phyloP scores from a whole-genome alignment of 306 rosid species.

The Lablab purpureus region DNA sequence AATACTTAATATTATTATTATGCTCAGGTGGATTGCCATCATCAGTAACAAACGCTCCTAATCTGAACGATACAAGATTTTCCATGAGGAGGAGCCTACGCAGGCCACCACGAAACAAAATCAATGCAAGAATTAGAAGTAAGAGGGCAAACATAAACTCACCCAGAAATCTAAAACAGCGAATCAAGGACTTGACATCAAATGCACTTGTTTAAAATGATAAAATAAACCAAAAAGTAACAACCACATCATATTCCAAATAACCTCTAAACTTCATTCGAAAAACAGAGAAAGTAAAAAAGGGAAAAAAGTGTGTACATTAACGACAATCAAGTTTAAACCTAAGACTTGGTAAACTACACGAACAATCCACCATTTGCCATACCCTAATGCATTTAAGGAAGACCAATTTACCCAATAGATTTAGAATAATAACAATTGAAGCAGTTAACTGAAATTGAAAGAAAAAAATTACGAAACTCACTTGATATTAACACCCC shows the following conservation, averaged over 20 bases:
- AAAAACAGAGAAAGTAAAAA: background rate
- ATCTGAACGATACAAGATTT: background rate
- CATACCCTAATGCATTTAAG: background rate
- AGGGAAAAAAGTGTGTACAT: background rate
- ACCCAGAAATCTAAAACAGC: constrained; percentile 14
- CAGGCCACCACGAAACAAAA: constrained; percentile 12
- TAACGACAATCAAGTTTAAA: background rate
- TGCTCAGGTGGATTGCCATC: background rate
- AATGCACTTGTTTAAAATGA: background rate
- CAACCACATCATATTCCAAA: background rate
- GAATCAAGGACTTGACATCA: constrained; percentile 30
- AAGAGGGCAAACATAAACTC: constrained; percentile 9
- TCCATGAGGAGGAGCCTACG: background rate
- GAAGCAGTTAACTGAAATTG: background rate
- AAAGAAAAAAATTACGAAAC: background rate
- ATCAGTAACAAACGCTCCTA: background rate
- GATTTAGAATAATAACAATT: background rate
- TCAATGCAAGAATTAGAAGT: constrained; percentile 18
- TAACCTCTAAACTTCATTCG: background rate
- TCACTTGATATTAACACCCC: constrained; percentile 92
- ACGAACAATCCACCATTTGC: too few species aligned
- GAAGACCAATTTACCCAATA: background rate
- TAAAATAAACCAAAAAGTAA: background rate
- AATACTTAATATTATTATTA: background rate
- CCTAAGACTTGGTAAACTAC: background rate